Percentiles rank a stretch among this genome's conserved stretches.
Evolutionary conservation across 306 rosid species (phyloP).

Genomic region (Myrica gale): DNA sequence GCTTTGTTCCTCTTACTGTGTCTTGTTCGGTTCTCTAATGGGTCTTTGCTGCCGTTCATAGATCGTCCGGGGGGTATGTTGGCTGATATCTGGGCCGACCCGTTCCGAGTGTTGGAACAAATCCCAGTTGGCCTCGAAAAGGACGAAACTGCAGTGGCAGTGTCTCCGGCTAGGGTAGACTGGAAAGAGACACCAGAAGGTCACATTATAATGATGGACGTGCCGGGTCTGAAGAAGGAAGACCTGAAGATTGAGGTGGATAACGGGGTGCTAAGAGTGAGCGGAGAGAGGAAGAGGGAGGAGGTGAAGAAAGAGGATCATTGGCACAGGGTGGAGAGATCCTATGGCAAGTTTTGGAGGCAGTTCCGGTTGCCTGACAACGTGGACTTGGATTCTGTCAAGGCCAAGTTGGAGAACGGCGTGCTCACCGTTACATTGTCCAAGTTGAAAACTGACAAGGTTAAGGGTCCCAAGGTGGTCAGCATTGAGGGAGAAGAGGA

Average conservation of each 20-base stretch:
- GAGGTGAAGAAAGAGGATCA: slow-evolving; percentile 54
- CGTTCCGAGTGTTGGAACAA: slow-evolving; percentile 54
- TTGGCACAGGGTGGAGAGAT: slow-evolving; percentile 63
- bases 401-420: slow-evolving; percentile 57
- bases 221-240: slow-evolving; percentile 56
- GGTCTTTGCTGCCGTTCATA: slow-evolving; percentile 47
- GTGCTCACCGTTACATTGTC: slow-evolving; percentile 51
- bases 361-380: slow-evolving; percentile 59
- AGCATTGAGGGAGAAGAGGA: slow-evolving; percentile 46
- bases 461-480: slow-evolving; percentile 47
- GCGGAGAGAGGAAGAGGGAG: slow-evolving; percentile 65
- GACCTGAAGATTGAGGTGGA: slow-evolving; percentile 64
- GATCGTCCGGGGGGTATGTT: slow-evolving; percentile 44
- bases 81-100: slow-evolving; percentile 44
- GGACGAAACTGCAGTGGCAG: slow-evolving; percentile 25
- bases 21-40: slow-evolving; percentile 32
- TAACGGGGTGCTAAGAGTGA: slow-evolving; percentile 55
- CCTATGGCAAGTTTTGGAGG: slow-evolving; percentile 67
- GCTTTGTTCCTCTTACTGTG: slow-evolving; percentile 26
- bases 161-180: slow-evolving; percentile 53
- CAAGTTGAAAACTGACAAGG: slow-evolving; percentile 54
- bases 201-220: slow-evolving; percentile 60
- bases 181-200: slow-evolving; percentile 72
- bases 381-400: slow-evolving; percentile 55
- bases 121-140: slow-evolving; percentile 48